Conservation (phyloP, 139 green algal species). For the Prasinococcaceae sp. region DNA sequence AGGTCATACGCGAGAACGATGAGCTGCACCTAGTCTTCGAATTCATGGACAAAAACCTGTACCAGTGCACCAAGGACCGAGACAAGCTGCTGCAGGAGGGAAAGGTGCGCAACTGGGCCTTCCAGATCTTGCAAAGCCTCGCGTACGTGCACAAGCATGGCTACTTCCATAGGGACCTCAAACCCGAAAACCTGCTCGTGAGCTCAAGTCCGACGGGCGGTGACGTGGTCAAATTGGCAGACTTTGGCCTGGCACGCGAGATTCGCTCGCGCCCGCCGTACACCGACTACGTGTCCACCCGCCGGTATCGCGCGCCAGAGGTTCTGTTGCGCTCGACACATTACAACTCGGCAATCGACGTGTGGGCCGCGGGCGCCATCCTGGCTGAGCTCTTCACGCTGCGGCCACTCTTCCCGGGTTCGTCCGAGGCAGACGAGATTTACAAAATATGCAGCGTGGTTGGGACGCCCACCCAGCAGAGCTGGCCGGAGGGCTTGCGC, state of each 20-base stretch:
- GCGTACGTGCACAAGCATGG: constrained; percentile 88
- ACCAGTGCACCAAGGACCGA: constrained; percentile 84
- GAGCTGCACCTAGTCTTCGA: constrained; percentile 96
- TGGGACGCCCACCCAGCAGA: constrained; percentile 60
- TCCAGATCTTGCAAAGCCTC: constrained; percentile 71
- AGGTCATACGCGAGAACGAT: constrained; percentile 90
- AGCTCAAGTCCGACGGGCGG: constrained; percentile 32
- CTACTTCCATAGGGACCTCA: constrained; percentile 94
- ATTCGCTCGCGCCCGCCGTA: constrained; percentile 67
- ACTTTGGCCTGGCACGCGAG: constrained; percentile 87
- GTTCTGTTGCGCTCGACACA: constrained; percentile 73
- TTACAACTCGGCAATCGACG: constrained; percentile 66
- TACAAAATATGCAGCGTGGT: constrained; percentile 83
- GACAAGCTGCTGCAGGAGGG: constrained; percentile 63
- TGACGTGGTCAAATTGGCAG: constrained; percentile 82
- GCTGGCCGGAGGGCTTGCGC: constrained; percentile 71
- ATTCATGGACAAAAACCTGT: constrained; percentile 85
- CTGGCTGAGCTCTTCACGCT: constrained; percentile 90
- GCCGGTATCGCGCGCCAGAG: constrained; percentile 63
- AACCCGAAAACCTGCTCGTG: constrained; percentile 89
- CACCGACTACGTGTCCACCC: constrained; percentile 90
- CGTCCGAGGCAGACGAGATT: constrained; percentile 74
- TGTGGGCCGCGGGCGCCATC: constrained; percentile 89
- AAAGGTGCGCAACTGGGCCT: constrained; percentile 64
- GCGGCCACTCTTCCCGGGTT: constrained; percentile 73